Conservation (phyloP, 1,284 basidiomycete species). For the Takashimella koratensis region DNA sequence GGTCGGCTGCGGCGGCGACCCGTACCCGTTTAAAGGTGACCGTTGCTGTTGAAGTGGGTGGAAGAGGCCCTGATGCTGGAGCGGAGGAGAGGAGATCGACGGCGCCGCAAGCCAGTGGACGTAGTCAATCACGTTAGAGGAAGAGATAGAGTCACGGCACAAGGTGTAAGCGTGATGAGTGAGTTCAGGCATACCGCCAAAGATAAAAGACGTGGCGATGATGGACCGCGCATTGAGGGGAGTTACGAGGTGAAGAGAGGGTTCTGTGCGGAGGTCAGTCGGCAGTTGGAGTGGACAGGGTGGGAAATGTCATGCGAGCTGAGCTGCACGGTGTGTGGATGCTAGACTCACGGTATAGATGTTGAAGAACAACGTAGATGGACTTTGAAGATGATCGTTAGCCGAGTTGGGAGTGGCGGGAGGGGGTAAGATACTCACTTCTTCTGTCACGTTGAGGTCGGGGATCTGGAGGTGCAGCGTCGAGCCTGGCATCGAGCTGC, state of each 20-base stretch:
- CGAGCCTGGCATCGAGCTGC: constrained; percentile 57
- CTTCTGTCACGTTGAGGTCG: constrained; percentile 71
- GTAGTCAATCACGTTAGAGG: constrained; percentile 69
- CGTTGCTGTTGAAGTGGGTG: constrained; percentile 53
- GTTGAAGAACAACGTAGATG: constrained; percentile 41
- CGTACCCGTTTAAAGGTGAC: constrained; percentile 17
- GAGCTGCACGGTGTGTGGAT: background rate
- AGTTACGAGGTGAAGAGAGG: constrained; percentile 52
- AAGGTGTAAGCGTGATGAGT: constrained; percentile 71
- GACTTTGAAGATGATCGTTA: constrained; percentile 3
- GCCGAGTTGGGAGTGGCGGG: too few species aligned
- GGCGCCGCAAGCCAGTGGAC: constrained; percentile 63
- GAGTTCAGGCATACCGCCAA: constrained; percentile 79
- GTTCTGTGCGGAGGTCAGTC: constrained; percentile 15
- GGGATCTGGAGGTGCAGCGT: constrained; percentile 69
- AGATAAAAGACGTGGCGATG: constrained; percentile 71
- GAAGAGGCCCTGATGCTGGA: constrained; percentile 35
- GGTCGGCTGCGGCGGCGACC: background rate
- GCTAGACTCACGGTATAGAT: constrained; percentile 38
- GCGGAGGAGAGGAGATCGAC: constrained; percentile 5
- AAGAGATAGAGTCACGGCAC: constrained; percentile 67
- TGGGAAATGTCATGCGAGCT: background rate
- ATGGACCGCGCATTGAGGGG: constrained; percentile 74
- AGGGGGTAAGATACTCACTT: constrained; percentile 65
- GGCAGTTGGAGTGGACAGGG: background rate